Evolutionary conservation across 331 rosid genomes (phyloP), one percentile per base, ranked within the genome.

Genomic region (Saraca asoca): DNA sequence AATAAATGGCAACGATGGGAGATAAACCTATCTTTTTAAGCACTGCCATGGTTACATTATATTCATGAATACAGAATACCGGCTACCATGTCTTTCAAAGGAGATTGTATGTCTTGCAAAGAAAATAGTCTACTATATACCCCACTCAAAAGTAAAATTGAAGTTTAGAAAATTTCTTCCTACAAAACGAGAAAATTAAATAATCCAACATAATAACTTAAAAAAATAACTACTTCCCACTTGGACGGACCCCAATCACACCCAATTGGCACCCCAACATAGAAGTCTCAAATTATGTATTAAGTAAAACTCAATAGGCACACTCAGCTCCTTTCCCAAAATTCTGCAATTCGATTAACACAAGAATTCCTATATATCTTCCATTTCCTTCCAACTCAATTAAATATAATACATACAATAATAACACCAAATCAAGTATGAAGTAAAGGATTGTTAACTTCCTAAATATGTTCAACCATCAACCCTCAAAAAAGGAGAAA

Each of bases 21-120:
- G 11, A 12, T 44, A 29, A 16, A 10, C 51, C 41, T 5, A 71
- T 7, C 52, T 52, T 53, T 51, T 51, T 34, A 68, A 61, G 43
- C 11, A 39, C 2, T 10, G 11, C 11, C 43, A 24, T 39, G 43
- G 11, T 39, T 39, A 39, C 41, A 37, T 37, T 37, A 37, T 5
- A 9, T 37, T 37, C 41, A 37, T n/a, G n/a, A n/a, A n/a, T n/a
- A 37, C 41, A 37, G 0, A 37, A 37, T n/a, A 37, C 2, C 0
- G 8, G 41, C 18, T 20, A 60, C 52, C 39, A 43, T 43, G 19
- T 14, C 29, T 24, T 54, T 24, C 12, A 50, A 17, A 2, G 12
- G 7, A 1, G 37, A 12, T 39, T 59, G 44, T 11, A 16, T 16
- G 44, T 9, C 19, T 5, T n/a, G 5, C 15, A 41, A 14, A 15